Conservation (phyloP, 139 green algal species). For the Micractinium sp. region DNA sequence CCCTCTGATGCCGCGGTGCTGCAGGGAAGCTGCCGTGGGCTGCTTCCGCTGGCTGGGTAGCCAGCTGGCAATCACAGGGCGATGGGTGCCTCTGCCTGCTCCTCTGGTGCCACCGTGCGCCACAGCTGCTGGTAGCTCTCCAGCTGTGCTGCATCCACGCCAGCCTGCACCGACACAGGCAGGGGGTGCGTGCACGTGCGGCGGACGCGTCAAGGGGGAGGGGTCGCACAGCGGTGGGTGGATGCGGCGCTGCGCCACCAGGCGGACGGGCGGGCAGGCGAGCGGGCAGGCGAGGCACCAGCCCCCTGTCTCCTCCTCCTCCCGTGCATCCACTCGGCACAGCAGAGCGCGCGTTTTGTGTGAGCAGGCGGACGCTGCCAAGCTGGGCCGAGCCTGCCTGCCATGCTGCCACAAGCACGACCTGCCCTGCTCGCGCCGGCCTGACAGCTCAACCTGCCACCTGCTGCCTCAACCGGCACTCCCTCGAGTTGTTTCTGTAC, state of each 20-base stretch:
- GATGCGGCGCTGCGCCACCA: neutral
- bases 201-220: neutral
- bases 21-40: too few species aligned
- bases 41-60: too few species aligned
- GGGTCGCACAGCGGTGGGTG: neutral
- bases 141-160: slow-evolving; percentile 44
- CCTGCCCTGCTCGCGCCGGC: neutral
- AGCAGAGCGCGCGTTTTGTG: neutral
- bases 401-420: neutral
- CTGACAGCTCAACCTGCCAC: neutral
- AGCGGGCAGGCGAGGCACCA: too few species aligned
- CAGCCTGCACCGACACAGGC: slow-evolving; percentile 2
- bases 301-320: too few species aligned
- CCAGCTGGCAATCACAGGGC: neutral
- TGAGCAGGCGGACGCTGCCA: too few species aligned
- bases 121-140: slow-evolving; percentile 46
- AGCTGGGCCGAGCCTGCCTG: neutral
- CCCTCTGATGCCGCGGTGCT: too few species aligned
- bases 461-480: neutral
- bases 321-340: too few species aligned
- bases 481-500: too few species aligned
- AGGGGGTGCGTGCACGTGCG: neutral
- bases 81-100: neutral
- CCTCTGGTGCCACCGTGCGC: slow-evolving; percentile 28
- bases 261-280: too few species aligned